Evolutionary conservation across 2,329 filamentous ascomycete species (phyloP).

Genomic region (Bipolaris cookei): DNA sequence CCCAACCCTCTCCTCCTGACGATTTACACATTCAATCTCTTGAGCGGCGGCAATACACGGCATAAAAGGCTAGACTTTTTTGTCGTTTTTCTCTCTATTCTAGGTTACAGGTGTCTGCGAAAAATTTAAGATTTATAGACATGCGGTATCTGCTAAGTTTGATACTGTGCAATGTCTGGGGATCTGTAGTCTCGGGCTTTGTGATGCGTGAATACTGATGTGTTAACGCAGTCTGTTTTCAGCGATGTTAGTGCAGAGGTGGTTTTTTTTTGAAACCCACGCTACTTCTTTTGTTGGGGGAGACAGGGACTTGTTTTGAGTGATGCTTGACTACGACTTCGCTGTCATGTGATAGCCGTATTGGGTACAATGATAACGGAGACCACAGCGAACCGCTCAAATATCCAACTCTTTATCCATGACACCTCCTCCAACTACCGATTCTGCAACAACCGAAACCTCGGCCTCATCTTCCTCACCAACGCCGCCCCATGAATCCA

Average conservation of each 20-base stretch:
- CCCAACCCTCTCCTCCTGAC: background rate
- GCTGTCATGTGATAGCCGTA: too few species aligned
- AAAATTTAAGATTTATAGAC: background rate
- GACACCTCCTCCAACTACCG: conserved; percentile 14
- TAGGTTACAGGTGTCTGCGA: background rate
- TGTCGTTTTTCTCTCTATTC: background rate
- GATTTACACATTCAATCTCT: background rate
- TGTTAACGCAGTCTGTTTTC: too few species aligned
- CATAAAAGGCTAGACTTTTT: background rate
- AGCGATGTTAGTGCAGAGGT: too few species aligned
- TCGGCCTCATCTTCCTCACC: conserved; percentile 34
- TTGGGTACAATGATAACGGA: background rate
- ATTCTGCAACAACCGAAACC: conserved; percentile 31
- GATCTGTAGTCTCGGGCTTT: too few species aligned
- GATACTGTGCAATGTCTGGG: too few species aligned
- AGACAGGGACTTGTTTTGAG: background rate
- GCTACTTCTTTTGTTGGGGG: too few species aligned
- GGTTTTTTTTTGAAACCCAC: too few species aligned
- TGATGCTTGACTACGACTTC: too few species aligned
- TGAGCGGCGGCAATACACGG: background rate
- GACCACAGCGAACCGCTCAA: background rate
- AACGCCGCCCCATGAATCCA: conserved; percentile 28
- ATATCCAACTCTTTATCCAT: background rate
- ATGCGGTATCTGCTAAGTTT: too few species aligned
- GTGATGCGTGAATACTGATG: too few species aligned